A percentile compares a stretch with the other conserved stretches of the same genome.
Evolutionary conservation across 2,329 filamentous ascomycete genomes (phyloP).

Genomic region (Aspergillus udagawae): DNA sequence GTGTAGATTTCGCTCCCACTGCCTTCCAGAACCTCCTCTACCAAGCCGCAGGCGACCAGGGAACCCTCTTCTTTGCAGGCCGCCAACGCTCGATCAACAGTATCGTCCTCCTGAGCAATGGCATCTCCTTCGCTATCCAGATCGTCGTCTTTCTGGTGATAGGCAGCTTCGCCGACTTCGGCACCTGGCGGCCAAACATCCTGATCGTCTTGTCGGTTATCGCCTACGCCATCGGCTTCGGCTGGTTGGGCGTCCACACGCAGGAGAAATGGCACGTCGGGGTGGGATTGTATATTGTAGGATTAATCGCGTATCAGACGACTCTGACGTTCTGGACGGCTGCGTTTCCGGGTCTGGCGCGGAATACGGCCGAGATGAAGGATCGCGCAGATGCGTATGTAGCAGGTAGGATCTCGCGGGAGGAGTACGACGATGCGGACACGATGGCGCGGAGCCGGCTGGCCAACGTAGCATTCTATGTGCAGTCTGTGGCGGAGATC

Average conservation of each 20-base stretch:
- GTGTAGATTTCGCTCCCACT: constrained; percentile 55
- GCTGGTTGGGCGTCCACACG: constrained; percentile 62
- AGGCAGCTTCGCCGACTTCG: constrained; percentile 57
- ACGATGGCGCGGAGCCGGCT: constrained; percentile 61
- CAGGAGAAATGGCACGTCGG: constrained; percentile 57
- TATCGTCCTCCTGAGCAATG: constrained; percentile 63
- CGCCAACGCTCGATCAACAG: constrained; percentile 58
- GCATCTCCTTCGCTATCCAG: constrained; percentile 65
- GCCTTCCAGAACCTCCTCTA: constrained; percentile 62
- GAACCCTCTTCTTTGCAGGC: constrained; percentile 54
- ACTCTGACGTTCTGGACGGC: constrained; percentile 67
- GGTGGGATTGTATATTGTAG: constrained; percentile 62
- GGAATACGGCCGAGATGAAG: constrained; percentile 51
- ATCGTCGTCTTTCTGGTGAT: constrained; percentile 49
- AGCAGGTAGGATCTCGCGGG: constrained; percentile 51
- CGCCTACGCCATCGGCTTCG: constrained; percentile 62
- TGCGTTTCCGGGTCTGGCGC: constrained; percentile 56
- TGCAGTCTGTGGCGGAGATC: constrained; percentile 60
- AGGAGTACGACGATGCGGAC: constrained; percentile 59
- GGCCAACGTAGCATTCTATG: constrained; percentile 61
- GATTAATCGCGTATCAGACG: constrained; percentile 63
- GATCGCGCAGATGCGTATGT: constrained; percentile 48
- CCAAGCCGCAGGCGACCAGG: constrained; percentile 55
- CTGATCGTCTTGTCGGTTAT: constrained; percentile 58
- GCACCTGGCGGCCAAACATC: constrained; percentile 60